Evolutionary conservation across 495 filamentous ascomycete genomes (phyloP), one percentile per base, ranked within the genome.

Genomic region (Aspergillus panamensis): DNA sequence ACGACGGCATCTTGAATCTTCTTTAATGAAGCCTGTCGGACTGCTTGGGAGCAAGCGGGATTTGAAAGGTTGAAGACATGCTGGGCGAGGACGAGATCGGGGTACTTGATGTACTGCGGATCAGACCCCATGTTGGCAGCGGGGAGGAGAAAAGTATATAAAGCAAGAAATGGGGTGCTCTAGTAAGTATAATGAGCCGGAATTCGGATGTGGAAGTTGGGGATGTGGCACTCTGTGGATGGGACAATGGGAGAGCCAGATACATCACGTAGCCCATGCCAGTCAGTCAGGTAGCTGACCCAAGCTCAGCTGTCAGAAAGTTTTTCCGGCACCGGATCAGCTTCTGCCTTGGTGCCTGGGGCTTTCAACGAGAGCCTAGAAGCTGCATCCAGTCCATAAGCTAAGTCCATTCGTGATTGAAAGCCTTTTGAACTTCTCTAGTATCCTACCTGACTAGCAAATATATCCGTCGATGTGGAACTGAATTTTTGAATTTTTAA

Each of bases 61-160:
- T 96, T 96, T 65, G 91, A 92, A 77, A 97, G 82, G 70, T 89
- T 90, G 82, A 98, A 98, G 77, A 98, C 92, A 76, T 96, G 86
- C 80, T 97, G 95, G 63, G 94, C 86, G 69, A 98, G 84, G 65
- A 87, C 80, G 69, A 98, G 88, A 69, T 94, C 80, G 53, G 94
- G 94, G 75, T 92, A 97, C 74, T 92, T 92, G 66, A 91, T 87
- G 79, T 94, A 97, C 73, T 96, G 94, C 53, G 92, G 92, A 80
- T 98, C 94, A 67, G 91, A 90, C 66, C 92, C 94, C 94, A 98
- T 98, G 64, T 57, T 87, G 75, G 60, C 62, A 66, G 53, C 37
- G 35, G 60, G 53, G 52, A 51, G 56, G 51, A 57, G 51, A 48
- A 58, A 35, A 42, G 45, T 6, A 21, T 13, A 53, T 3, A 12